Conservation (phyloP, 2,329 filamentous ascomycete genomes). For the Penicillium brasilianum region DNA sequence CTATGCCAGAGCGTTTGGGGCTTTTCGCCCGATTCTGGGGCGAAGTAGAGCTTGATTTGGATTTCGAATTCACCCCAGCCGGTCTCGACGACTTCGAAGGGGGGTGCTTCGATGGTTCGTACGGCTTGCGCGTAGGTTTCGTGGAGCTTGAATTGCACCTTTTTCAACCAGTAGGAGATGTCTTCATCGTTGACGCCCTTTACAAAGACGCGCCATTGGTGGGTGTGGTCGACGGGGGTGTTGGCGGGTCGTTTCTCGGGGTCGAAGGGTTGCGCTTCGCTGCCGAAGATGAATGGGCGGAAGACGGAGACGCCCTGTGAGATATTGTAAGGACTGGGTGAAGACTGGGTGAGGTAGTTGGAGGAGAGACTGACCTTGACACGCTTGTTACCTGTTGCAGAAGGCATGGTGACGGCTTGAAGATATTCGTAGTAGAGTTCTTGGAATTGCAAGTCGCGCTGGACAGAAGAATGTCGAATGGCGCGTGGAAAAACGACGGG, state of each 20-base stretch:
- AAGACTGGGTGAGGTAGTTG: not conserved
- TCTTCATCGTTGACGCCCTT: constrained; percentile 87
- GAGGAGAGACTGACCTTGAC: constrained; percentile 48
- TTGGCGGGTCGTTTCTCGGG: constrained; percentile 74
- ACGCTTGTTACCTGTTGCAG: constrained; percentile 60
- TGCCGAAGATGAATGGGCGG: constrained; percentile 69
- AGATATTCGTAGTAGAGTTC: not conserved
- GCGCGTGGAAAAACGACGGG: constrained; percentile 13
- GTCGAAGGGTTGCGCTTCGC: constrained; percentile 78
- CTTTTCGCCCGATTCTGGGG: constrained; percentile 86
- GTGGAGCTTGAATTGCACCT: constrained; percentile 97
- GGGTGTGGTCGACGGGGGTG: constrained; percentile 88
- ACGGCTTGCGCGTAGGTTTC: constrained; percentile 93
- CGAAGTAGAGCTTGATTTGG: constrained; percentile 92
- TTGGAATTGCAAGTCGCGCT: constrained; percentile 2
- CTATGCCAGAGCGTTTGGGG: constrained; percentile 95
- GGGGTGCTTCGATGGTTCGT: constrained; percentile 80
- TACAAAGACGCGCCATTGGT: constrained; percentile 95
- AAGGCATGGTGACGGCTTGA: constrained; percentile 52
- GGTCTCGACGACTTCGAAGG: constrained; percentile 85
- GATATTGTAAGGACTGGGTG: constrained; percentile 26
- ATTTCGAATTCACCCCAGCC: constrained; percentile 99
- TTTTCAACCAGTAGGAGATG: constrained; percentile 92
- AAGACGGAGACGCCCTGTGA: constrained; percentile 52
- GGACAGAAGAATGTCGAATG: constrained; percentile 5